phyloP scores from a whole-genome alignment of 345 rosid species.

The Clausena lansium region DNA sequence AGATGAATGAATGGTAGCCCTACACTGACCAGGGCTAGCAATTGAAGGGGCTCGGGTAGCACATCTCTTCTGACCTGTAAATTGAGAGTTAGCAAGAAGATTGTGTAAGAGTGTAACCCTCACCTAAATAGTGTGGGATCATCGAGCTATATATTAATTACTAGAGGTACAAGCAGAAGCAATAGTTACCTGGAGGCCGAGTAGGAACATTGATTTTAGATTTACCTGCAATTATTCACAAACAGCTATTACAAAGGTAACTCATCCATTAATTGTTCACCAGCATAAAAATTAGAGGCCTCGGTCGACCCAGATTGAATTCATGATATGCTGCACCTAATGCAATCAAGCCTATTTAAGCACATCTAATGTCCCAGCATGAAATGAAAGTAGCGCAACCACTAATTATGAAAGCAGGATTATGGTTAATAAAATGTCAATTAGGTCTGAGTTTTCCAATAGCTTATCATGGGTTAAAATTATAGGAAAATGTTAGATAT shows the following conservation, averaged over 20 bases:
- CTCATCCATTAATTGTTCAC: not conserved
- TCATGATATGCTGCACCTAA: not conserved
- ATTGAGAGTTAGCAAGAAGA: not conserved
- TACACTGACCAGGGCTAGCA: not conserved
- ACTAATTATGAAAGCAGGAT: not conserved
- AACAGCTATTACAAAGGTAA: not conserved
- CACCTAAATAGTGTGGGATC: not conserved
- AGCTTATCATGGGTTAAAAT: not conserved
- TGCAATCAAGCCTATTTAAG: not conserved
- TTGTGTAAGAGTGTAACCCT: not conserved
- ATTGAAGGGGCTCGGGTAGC: not conserved
- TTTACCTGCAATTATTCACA: not conserved
- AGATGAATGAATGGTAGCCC: not conserved
- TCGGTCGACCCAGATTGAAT: not conserved
- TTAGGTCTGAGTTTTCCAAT: not conserved
- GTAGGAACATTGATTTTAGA: not conserved
- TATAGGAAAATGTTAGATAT: not conserved
- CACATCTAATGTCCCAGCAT: not conserved
- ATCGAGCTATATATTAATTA: not conserved
- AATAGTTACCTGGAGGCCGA: not conserved
- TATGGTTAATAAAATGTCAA: not conserved
- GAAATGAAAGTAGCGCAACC: not conserved
- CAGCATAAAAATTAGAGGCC: not conserved
- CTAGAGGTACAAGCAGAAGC: not conserved
- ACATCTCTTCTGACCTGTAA: not conserved